These are phyloP conservation scores for Ascomycota sp. DNA, from an alignment of 2,329 filamentous ascomycete species.

Conservation along the genomic window DNA sequence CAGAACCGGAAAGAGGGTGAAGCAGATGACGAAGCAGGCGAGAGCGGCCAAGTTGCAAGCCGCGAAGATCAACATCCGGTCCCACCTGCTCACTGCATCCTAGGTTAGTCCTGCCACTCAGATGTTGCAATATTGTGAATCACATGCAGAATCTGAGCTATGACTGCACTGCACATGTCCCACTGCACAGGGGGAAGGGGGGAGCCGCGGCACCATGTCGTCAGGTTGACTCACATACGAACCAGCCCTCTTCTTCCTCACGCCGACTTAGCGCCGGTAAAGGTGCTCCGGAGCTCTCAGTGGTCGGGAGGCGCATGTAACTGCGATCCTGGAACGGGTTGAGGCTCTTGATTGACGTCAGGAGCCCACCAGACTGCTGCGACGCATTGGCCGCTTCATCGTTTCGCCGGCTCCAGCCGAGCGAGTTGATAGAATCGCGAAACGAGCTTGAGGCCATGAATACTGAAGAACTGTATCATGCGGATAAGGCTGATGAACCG, in stretches of 20 bases:
- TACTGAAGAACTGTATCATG: not conserved
- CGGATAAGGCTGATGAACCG: conserved; percentile 1
- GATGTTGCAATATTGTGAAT: conserved; percentile 21
- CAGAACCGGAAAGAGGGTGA: conserved; percentile 72
- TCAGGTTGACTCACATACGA: conserved; percentile 57
- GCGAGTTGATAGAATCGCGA: conserved; percentile 79
- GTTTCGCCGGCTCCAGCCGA: conserved; percentile 84
- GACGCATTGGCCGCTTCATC: conserved; percentile 56
- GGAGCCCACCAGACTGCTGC: conserved; percentile 49
- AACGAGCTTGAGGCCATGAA: conserved; percentile 75
- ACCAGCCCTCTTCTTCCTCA: conserved; percentile 90
- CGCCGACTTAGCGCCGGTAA: conserved; percentile 65
- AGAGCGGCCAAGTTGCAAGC: conserved; percentile 78
- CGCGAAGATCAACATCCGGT: conserved; percentile 78
- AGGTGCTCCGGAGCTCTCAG: conserved; percentile 64
- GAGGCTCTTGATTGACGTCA: conserved; percentile 62
- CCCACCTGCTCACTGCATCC: conserved; percentile 79
- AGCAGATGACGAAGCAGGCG: conserved; percentile 84
- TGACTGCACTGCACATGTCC: conserved; percentile 23
- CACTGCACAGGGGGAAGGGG: too few species aligned
- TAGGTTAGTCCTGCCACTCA: conserved; percentile 16
- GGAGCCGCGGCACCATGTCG: conserved; percentile 11
- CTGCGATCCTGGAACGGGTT: conserved; percentile 78
- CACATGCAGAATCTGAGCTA: conserved; percentile 19
- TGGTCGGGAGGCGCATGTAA: conserved; percentile 78